These are phyloP conservation scores for Fraxinus sp. DNA, from an alignment of 305 asterid species.

Conservation along the genomic window DNA sequence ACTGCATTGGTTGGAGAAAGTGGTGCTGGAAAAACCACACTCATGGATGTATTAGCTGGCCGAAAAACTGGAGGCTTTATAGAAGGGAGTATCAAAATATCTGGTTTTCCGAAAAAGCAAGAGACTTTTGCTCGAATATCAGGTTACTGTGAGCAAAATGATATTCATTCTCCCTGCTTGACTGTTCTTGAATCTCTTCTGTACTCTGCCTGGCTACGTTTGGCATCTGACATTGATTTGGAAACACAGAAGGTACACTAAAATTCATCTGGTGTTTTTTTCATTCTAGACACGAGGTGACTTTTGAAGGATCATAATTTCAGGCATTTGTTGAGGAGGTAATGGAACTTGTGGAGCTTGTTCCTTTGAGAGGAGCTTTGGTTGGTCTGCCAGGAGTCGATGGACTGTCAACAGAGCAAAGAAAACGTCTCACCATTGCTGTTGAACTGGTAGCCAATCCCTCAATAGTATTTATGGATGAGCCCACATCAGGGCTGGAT, in stretches of 20 bases:
- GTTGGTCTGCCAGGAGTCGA: constrained; percentile 95
- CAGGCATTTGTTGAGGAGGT: constrained; percentile 97
- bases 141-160: constrained; percentile 91
- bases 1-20: constrained; percentile 86
- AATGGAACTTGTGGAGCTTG: constrained; percentile 96
- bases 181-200: constrained; percentile 85
- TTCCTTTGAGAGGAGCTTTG: constrained; percentile 79
- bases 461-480: constrained; percentile 92
- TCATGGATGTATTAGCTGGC: constrained; percentile 87
- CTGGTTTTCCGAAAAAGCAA: constrained; percentile 74
- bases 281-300: constrained; percentile 27
- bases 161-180: constrained; percentile 92
- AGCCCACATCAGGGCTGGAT: constrained; percentile 97
- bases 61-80: constrained; percentile 79
- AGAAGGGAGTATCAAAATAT: constrained; percentile 64
- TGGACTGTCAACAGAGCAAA: constrained; percentile 93
- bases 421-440: constrained; percentile 93
- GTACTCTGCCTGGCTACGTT: constrained; percentile 91
- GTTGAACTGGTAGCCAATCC: constrained; percentile 97
- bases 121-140: constrained; percentile 85
- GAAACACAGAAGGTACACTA: constrained; percentile 76
- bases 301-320: constrained; percentile 25
- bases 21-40: constrained; percentile 90
- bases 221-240: constrained; percentile 70
- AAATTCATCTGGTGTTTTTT: constrained; percentile 14